Evolutionary conservation across 108 stramenopile species (phyloP).

Genomic region (Skeletonema potamos): DNA sequence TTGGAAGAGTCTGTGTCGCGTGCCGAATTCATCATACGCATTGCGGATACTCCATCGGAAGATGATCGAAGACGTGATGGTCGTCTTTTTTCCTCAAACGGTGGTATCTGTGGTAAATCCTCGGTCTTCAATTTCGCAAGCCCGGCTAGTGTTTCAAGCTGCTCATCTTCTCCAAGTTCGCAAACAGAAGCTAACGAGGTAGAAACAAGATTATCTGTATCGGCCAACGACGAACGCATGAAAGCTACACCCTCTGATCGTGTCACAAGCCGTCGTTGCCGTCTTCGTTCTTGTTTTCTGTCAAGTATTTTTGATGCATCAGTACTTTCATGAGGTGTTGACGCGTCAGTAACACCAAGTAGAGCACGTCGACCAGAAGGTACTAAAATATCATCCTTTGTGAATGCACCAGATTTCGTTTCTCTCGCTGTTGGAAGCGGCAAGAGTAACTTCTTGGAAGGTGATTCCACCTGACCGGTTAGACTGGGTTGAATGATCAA

Average conservation of each 20-base stretch:
- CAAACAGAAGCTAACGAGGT: background rate
- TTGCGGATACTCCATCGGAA: background rate
- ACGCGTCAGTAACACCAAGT: background rate
- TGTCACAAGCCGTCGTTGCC: background rate
- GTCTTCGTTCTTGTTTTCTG: background rate
- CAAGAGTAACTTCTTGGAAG: background rate
- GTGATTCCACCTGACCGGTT: background rate
- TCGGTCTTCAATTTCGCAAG: background rate
- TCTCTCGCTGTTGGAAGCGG: background rate
- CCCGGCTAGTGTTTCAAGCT: constrained; percentile 1
- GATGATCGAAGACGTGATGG: background rate
- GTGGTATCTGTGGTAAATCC: constrained; percentile 2
- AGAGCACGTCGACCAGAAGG: background rate
- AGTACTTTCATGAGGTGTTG: background rate
- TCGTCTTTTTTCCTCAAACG: background rate
- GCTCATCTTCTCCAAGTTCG: background rate
- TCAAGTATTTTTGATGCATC: background rate
- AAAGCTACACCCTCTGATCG: background rate
- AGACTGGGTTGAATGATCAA: background rate
- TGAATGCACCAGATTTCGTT: no score
- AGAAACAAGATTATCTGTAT: background rate
- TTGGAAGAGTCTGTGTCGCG: background rate
- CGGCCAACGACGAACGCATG: background rate
- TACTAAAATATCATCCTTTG: background rate
- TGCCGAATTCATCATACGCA: background rate